phyloP scores from a whole-genome alignment of 306 rosid species.

The Casuarina glauca region DNA sequence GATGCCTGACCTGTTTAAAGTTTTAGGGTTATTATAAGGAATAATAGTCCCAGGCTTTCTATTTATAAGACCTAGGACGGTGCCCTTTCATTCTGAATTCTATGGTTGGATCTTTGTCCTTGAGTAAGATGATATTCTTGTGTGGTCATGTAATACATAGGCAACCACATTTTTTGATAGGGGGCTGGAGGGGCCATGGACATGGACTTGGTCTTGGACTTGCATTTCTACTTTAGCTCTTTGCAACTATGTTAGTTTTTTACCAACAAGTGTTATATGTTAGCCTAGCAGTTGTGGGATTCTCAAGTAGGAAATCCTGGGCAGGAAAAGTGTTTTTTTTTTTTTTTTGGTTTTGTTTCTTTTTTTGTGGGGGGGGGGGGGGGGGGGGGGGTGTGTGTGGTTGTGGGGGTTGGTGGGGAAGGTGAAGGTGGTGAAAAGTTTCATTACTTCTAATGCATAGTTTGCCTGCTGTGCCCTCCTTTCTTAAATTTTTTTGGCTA shows the following conservation, averaged over 20 bases:
- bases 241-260: not conserved
- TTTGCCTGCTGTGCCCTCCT: slow-evolving; percentile 20
- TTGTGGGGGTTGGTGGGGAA: no score
- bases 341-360: no score
- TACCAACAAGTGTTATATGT: not conserved
- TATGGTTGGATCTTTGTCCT: slow-evolving; percentile 6
- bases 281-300: not conserved
- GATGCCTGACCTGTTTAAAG: not conserved
- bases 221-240: not conserved
- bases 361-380: no score
- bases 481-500: not conserved
- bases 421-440: not conserved
- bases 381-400: no score
- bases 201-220: not conserved
- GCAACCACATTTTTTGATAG: not conserved
- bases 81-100: slow-evolving; percentile 1
- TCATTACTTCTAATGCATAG: not conserved
- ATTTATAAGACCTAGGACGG: not conserved
- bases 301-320: not conserved
- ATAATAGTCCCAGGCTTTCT: not conserved
- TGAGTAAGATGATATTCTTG: not conserved
- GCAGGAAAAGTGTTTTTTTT: not conserved
- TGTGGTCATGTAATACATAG: not conserved
- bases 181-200: not conserved
- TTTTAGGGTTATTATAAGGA: not conserved